Evolutionary conservation across 2,329 filamentous ascomycete genomes (phyloP).

Genomic region (Ceratocystiopsis sp.): DNA sequence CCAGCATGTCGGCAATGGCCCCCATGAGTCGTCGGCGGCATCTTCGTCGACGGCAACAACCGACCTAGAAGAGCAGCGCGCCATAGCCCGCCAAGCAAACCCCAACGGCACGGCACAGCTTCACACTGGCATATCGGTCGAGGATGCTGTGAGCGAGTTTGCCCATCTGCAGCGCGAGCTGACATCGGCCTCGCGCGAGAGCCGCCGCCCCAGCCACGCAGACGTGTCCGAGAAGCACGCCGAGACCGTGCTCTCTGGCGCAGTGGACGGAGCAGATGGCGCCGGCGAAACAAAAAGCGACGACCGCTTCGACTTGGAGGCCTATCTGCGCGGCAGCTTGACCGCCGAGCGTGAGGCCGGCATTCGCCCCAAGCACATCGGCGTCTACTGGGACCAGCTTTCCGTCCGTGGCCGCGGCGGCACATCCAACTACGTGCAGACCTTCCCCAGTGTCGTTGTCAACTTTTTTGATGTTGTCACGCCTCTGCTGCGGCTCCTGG

Average conservation of each 20-base stretch:
- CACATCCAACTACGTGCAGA: conserved; percentile 52
- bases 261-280: background rate
- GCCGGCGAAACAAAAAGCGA: conserved; percentile 22
- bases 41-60: conserved; percentile 11
- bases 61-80: conserved; percentile 21
- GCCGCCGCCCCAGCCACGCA: conserved; percentile 20
- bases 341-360: conserved; percentile 58
- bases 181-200: conserved; percentile 36
- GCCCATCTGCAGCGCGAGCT: conserved; percentile 47
- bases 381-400: conserved; percentile 61
- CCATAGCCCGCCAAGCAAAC: conserved; percentile 26
- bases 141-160: conserved; percentile 54
- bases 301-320: conserved; percentile 59
- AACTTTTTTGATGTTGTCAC: conserved; percentile 60
- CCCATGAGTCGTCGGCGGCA: conserved; percentile 4
- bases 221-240: conserved; percentile 30
- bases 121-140: conserved; percentile 40
- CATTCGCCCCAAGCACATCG: conserved; percentile 65
- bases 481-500: conserved; percentile 45
- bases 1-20: too few relatives aligned
- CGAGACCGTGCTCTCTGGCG: background rate
- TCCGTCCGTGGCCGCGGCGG: conserved; percentile 63
- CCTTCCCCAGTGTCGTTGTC: conserved; percentile 62
- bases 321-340: conserved; percentile 52
- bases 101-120: conserved; percentile 28